Conservation (phyloP, 768 basidiomycete genomes). For the Tephrocybe sp. region DNA sequence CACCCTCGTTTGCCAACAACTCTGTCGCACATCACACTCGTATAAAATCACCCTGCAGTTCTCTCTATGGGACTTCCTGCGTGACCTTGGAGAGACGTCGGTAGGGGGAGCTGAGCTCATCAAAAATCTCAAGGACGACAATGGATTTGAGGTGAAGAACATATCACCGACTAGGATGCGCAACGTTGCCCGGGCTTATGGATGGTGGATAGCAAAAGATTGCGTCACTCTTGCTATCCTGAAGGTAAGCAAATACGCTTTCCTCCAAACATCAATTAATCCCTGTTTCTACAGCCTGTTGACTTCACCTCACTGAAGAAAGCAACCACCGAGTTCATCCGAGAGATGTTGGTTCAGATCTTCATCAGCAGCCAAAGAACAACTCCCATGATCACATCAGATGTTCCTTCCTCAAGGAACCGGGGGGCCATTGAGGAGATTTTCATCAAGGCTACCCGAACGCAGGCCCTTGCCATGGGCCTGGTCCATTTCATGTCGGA, state of each 20-base stretch:
- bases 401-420: constrained; percentile 44
- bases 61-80: constrained; percentile 94
- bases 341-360: constrained; percentile 63
- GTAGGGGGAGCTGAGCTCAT: constrained; percentile 80
- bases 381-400: constrained; percentile 56
- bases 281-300: constrained; percentile 56
- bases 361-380: constrained; percentile 74
- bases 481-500: constrained; percentile 66
- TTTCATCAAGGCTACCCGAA: constrained; percentile 69
- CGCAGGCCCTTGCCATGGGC: constrained; percentile 70
- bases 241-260: constrained; percentile 55
- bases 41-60: constrained; percentile 93
- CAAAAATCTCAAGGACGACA: constrained; percentile 56
- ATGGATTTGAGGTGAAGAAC: constrained; percentile 45
- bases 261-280: background rate
- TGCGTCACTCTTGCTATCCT: constrained; percentile 70
- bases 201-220: constrained; percentile 92
- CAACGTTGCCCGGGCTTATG: constrained; percentile 84
- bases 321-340: constrained; percentile 63
- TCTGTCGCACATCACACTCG: constrained; percentile 75
- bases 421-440: constrained; percentile 69
- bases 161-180: constrained; percentile 55
- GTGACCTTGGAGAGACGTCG: constrained; percentile 80
- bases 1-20: constrained; percentile 80
- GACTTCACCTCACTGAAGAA: constrained; percentile 78